Evolutionary conservation across 257 asterid genomes (phyloP), one percentile per base, ranked within the genome.

Genomic region (Mentha longifolia): DNA sequence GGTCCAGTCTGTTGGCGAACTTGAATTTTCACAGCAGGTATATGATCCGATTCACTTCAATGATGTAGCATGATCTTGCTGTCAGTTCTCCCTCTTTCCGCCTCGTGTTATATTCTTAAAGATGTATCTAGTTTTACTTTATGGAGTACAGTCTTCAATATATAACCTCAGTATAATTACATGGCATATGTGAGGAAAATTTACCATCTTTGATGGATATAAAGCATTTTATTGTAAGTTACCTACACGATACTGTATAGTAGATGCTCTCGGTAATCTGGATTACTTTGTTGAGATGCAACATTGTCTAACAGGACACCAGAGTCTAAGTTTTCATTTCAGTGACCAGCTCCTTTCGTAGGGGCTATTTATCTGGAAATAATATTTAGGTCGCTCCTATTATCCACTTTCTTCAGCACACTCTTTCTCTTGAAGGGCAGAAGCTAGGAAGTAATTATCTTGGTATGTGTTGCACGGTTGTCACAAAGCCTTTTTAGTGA

Each of bases 21-120:
- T 95, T 79, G 97, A 89, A 85, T 95, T 91, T 74, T 94, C 96
- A 66, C 96, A 82, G 77, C 96, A 92, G 99, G 99, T 95, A 67
- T 73, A 57, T 75, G 54, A 41, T 68, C 57, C 74, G 49, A 50
- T 41, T 31, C 52, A 30, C 66, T 55, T 47, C 58, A 43, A 65
- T 37, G 12, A 49, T 65, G 37, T 62, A 39, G 61, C 61, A 51
- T 41, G 30, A 28, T 71, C 68, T 54, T 62, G 31, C 42, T 63
- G 57, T 19, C 58, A 28, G 15, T 70, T 2, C 28, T 19, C 22
- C 54, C 73, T 14, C 22, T 12, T 19, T 8, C 54, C 51, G 35
- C 33, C 30, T 56, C 37, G 11, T 6, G 37, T 9, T 72, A 16
- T 14, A 61, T 25, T 37, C 22, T 28, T 20, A 10, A 50, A 45